A percentile compares a stretch with the other conserved stretches of the same genome.
Conservation (phyloP, 192 early-diverging fungal species). For the Cetraspora pellucida region DNA sequence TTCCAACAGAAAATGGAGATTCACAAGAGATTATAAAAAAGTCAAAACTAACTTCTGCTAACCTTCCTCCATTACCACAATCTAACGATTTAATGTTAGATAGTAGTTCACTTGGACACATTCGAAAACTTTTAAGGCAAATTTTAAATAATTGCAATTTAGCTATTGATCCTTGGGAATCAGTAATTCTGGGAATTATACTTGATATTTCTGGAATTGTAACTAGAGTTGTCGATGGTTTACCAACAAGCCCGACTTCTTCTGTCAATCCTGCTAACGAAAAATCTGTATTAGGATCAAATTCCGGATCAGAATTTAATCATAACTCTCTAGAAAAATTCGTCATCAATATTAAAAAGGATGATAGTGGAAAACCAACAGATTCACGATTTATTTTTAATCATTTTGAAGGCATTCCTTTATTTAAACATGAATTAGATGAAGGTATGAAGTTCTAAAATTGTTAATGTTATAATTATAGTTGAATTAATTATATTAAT, state of each 20-base stretch:
- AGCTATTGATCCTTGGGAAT: slow-evolving; percentile 2
- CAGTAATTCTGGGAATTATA: slow-evolving; percentile 3
- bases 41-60: neutral
- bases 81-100: slow-evolving; percentile 10
- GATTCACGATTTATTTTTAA: slow-evolving; percentile 7
- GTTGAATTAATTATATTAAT: neutral
- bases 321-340: neutral
- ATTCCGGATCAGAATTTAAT: neutral
- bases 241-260: neutral
- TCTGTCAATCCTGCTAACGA: neutral
- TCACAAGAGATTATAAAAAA: neutral
- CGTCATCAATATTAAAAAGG: slow-evolving; percentile 7
- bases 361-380: neutral
- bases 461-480: neutral
- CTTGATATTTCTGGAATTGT: slow-evolving; percentile 1
- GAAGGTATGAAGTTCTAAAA: slow-evolving; percentile 8
- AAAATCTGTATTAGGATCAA: too few relatives aligned
- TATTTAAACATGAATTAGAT: neutral
- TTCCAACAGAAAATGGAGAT: neutral
- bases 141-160: neutral
- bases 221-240: neutral
- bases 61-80: neutral
- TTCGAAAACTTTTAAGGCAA: slow-evolving; percentile 13
- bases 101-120: slow-evolving; percentile 9
- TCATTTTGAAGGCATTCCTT: slow-evolving; percentile 3